Evolutionary conservation across 352 stramenopile genomes (phyloP), one percentile per base, ranked within the genome.

Genomic region (Achlya hypogyna): DNA sequence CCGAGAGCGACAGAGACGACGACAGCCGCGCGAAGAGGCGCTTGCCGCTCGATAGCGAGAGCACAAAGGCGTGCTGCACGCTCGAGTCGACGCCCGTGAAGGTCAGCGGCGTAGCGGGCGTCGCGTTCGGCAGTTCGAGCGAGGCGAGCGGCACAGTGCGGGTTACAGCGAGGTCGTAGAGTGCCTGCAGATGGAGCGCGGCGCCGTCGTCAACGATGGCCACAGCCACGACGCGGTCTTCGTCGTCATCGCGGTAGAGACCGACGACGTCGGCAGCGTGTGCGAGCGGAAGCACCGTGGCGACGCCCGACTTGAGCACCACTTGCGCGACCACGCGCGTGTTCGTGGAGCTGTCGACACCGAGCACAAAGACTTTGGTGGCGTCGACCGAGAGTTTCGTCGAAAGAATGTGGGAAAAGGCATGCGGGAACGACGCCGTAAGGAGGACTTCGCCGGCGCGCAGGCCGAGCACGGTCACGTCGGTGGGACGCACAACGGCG

Each of bases 21-120:
- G 76, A 69, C 28, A 92, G 74, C 38, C 79, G 85, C 6, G 79
- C 29, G 51, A 87, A 82, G 38, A 80, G 77, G 31, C 76, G 78
- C 72, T 86, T 82, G n/a, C 79, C 81, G 16, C 75, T 86, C 1
- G 72, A 64, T 29, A 90, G 64, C n/a, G 66, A 43, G 25, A 84
- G 52, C 6, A 90, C 78, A 23, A 92, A 62, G 22, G 76, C 68
- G 63, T 75, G 78, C 35, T 72, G 74, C 45, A 86, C 73, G 40
- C 53, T 71, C 6, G 56, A 18, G 53, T 87, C 78, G 28, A 90
- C 67, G 1, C 70, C 71, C 27, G 65, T 71, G 40, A 88, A 77
- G 49, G 63, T 68, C 12, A 63, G 38, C 29, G 42, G 22, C 29
- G n/a, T 45, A 34, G 59, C 25, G 1, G 63, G 40, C 18, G 72